Conservation (phyloP, 176 grass and related monocot genomes). For the Phoenix roebelenii region DNA sequence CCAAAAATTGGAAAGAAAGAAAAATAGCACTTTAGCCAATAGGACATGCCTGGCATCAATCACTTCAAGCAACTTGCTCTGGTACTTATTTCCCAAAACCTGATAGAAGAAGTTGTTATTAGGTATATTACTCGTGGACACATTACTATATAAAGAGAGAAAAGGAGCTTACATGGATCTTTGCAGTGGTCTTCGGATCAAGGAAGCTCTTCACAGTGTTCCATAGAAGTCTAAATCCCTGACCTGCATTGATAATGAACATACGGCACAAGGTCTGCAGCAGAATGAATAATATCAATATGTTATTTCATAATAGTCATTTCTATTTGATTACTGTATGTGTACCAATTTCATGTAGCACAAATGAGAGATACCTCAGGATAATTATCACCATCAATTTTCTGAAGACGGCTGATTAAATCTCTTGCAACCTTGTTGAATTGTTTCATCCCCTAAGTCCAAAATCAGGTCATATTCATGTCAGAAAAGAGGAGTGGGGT, state of each 20-base stretch:
- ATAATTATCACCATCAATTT: conserved; percentile 93
- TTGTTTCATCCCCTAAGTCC: conserved; percentile 72
- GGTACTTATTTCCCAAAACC: conserved; percentile 97
- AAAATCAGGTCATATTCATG: conserved; percentile 6
- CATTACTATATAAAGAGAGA: neutral
- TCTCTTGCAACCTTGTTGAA: conserved; percentile 94
- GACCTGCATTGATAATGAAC: conserved; percentile 99
- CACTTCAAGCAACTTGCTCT: conserved; percentile 93
- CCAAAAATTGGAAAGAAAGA: no score
- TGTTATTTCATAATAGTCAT: no score
- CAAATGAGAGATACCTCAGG: conserved; percentile 53
- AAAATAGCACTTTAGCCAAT: no score
- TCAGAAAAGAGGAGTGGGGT: conserved; percentile 7
- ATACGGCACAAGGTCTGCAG: conserved; percentile 74
- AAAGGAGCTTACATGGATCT: conserved; percentile 51
- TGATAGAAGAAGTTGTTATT: conserved; percentile 24
- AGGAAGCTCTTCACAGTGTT: conserved; percentile 89
- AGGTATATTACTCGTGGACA: conserved; percentile 7
- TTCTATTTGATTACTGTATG: no score
- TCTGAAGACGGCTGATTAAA: conserved; percentile 76
- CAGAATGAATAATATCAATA: conserved; percentile 5
- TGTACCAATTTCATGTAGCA: no score
- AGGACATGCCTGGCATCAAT: conserved; percentile 76
- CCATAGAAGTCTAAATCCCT: conserved; percentile 91
- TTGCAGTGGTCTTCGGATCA: conserved; percentile 95